A percentile compares a stretch with the other conserved stretches of the same genome.
phyloP scores from a whole-genome alignment of 2,329 filamentous ascomycete species.

The Botrytis paeoniae region DNA sequence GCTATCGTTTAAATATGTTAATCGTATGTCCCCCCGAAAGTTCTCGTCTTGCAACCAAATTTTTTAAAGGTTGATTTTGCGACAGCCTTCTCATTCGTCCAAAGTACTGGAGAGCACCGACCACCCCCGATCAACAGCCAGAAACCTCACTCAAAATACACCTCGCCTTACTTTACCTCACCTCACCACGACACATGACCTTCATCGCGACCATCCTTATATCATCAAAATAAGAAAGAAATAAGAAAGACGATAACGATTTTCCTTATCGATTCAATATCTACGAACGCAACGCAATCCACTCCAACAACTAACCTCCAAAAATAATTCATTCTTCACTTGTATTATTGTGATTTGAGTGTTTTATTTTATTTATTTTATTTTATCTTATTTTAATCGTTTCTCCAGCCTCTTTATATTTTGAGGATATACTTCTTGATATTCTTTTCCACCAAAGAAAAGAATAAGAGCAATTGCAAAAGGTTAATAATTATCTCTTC shows the following conservation, averaged over 20 bases:
- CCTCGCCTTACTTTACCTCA: background rate
- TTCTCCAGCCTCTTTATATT: background rate
- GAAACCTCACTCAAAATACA: slow-evolving; percentile 2
- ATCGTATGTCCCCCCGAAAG: slow-evolving; percentile 12
- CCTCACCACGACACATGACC: background rate
- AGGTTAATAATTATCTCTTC: background rate
- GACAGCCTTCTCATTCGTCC: slow-evolving; percentile 20
- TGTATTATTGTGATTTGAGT: background rate
- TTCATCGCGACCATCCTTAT: background rate
- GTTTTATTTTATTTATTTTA: background rate
- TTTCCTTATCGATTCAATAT: background rate
- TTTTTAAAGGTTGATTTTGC: slow-evolving; percentile 17
- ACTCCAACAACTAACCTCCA: background rate
- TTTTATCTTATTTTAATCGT: background rate
- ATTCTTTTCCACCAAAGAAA: background rate
- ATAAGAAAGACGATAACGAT: background rate
- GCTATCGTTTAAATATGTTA: slow-evolving; percentile 21
- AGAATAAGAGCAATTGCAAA: background rate
- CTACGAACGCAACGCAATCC: background rate
- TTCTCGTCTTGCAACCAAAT: slow-evolving; percentile 21
- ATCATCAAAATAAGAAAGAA: background rate
- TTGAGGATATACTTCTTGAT: slow-evolving; percentile 5
- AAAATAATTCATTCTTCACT: background rate
- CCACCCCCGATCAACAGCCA: background rate
- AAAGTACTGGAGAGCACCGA: background rate